Conservation (phyloP, 306 rosid genomes). For the Vachellia collinsii region DNA sequence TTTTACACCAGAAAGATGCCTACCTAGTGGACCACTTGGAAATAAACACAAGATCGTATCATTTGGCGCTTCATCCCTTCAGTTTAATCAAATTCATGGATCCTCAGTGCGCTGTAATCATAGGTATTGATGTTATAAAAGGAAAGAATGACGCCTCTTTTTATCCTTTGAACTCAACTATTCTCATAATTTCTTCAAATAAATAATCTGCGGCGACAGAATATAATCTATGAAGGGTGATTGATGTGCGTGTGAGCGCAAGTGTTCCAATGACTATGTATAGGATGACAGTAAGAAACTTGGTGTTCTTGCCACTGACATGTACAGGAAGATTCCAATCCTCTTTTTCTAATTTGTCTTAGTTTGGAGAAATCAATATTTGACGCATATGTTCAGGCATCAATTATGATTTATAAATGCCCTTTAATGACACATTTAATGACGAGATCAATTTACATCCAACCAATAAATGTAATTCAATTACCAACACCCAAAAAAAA, state of each 20-base stretch:
- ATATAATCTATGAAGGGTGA: neutral
- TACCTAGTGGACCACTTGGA: slow-evolving; percentile 17
- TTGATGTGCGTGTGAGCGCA: no score
- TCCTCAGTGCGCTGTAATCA: neutral
- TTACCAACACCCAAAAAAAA: no score
- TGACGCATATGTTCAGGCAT: neutral
- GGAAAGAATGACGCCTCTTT: no score
- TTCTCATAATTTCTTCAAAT: neutral
- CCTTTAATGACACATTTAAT: no score
- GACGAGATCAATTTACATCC: no score
- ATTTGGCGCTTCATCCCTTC: neutral
- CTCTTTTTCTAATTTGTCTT: neutral
- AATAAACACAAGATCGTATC: neutral
- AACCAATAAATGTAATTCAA: no score
- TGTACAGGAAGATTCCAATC: neutral
- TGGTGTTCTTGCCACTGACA: neutral
- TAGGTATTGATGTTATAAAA: no score
- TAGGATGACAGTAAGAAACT: neutral
- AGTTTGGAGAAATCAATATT: neutral
- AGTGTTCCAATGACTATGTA: neutral
- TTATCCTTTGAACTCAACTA: neutral
- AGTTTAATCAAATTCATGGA: neutral
- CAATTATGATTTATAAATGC: no score
- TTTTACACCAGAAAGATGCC: slow-evolving; percentile 16
- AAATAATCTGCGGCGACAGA: neutral